Evolutionary conservation across 257 asterid species (phyloP), one percentile per base, ranked within the genome.

Genomic region (Prunella vulgaris): DNA sequence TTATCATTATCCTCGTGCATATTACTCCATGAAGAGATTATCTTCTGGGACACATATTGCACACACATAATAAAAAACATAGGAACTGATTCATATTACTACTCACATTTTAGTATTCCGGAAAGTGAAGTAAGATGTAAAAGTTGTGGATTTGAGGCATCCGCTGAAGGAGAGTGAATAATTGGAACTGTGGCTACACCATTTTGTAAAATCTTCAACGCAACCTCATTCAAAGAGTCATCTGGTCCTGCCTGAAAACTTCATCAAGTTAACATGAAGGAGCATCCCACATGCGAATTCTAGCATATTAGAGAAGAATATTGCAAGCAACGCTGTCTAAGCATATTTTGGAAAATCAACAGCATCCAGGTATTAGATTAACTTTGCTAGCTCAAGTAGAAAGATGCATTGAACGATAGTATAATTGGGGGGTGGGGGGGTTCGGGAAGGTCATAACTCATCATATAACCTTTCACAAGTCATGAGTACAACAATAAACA

Each of bases 121-220:
- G 97, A 87, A 59, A 94, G 96, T 54, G 97, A 94, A 84, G 96
- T 90, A 62, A 94, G 88, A 79, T 91, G 97, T 63, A 94, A 80
- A 12, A 88, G 84, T 79, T 81, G 95, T 13, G 95, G 96, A 72
- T 86, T 85, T 66, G 85, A 84, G 76, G 87, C 88, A 75, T 89
- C 93, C 46, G 82, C 80, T 10, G 91, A 74, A 60, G 89, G 70
- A 68, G 93, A 81, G 82, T 87, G 95, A 76, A 91, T 86, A 65
- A 94, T 78, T n/a, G 97, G 99, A 84, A 94, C 80, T 12, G 95
- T 86, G 46, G 99, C 85, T 33, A 94, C 90, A 64, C 84, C 86
- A 77, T 82, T 84, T 74, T 86, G 89, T 83, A 94, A 76, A 79
- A 94, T 83, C 84, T 91, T 85, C 81, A 86, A 76, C 42, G 95